These are phyloP conservation scores for Colletotrichum godetiae DNA, from an alignment of 2,329 filamentous ascomycete genomes.

Conservation along the genomic window DNA sequence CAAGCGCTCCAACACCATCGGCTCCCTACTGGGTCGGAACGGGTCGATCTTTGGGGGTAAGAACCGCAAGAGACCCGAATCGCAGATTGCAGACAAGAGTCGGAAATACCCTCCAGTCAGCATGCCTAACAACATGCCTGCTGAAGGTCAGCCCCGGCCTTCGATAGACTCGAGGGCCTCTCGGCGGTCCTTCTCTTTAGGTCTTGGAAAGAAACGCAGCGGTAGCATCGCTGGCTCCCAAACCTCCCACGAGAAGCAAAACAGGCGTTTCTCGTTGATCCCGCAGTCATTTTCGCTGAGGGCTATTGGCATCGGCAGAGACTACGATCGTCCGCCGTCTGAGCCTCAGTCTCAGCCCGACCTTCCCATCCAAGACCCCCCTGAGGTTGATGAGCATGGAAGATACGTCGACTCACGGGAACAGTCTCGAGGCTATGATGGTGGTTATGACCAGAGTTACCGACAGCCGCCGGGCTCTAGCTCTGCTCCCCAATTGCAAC, in stretches of 20 bases:
- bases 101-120: slow-evolving; percentile 90
- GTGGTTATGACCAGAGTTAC: slow-evolving; percentile 31
- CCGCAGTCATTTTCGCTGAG: slow-evolving; percentile 73
- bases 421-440: slow-evolving; percentile 33
- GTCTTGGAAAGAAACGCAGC: slow-evolving; percentile 76
- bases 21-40: slow-evolving; percentile 85
- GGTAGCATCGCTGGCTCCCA: slow-evolving; percentile 72
- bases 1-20: slow-evolving; percentile 80
- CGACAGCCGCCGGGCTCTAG: slow-evolving; percentile 32
- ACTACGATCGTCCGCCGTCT: slow-evolving; percentile 59
- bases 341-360: slow-evolving; percentile 62
- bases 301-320: slow-evolving; percentile 70
- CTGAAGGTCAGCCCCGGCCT: slow-evolving; percentile 66
- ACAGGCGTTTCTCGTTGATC: slow-evolving; percentile 77
- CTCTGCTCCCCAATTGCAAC: slow-evolving; percentile 44
- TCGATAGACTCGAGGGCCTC: slow-evolving; percentile 78
- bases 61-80: slow-evolving; percentile 62
- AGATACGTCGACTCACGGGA: slow-evolving; percentile 46
- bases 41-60: slow-evolving; percentile 82
- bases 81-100: slow-evolving; percentile 49
- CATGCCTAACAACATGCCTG: slow-evolving; percentile 80
- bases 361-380: slow-evolving; percentile 63
- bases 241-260: slow-evolving; percentile 65
- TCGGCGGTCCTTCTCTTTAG: slow-evolving; percentile 77
- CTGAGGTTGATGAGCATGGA: slow-evolving; percentile 49